Base-by-base conservation (phyloP, 257 asterid genomes). In the Forsythia suspensa region DNA sequence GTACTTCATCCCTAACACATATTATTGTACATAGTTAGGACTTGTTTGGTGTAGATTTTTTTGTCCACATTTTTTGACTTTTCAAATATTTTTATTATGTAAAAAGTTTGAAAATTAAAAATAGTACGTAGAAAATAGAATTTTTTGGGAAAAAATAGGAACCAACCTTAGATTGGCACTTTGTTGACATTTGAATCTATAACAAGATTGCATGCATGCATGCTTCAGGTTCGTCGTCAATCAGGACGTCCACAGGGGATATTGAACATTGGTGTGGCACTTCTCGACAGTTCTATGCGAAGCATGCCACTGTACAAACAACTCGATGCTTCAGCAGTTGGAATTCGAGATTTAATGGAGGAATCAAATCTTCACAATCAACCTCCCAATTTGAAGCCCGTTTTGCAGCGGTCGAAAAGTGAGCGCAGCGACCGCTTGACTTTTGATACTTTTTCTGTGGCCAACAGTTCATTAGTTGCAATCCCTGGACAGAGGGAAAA, bases 221-320 rank as follows among this genome's bases (percentile, higher is more conserved):
- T 40, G 57, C 4, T 7, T 44, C 83, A 94, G 98, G 86, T 94
- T 37, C 97, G 97, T 5, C 90, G 97, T 73, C 95, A 96, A 63
- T 94, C 98, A 1, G 98, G 98, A 2, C 91, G 97, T 38, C 97
- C 97, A 9, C 98, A 92, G 48, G 97, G 98, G 4, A 92, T 92
- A 81, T 70, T 92, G 65, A 94, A 94, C 84, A 89, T 94, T 20
- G 98, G 98, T 0, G 97, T 92, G 79, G 90, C 97, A 65, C 80
- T 94, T 37, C 92, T 94, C 0, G 98, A 88, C 52, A 84, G 91
- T 72, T 85, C 97, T 0, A 91, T 86, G 97, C 80, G 94, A 76
- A 90, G 97, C 87, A 94, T 92, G 98, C 92, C 97, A 1, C 71
- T 92, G 59, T 91, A 91, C 85, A 77, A 83, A 11, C 94, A 91